phyloP scores from a whole-genome alignment of 1,139 yeast species.

The Pichia sp. region DNA sequence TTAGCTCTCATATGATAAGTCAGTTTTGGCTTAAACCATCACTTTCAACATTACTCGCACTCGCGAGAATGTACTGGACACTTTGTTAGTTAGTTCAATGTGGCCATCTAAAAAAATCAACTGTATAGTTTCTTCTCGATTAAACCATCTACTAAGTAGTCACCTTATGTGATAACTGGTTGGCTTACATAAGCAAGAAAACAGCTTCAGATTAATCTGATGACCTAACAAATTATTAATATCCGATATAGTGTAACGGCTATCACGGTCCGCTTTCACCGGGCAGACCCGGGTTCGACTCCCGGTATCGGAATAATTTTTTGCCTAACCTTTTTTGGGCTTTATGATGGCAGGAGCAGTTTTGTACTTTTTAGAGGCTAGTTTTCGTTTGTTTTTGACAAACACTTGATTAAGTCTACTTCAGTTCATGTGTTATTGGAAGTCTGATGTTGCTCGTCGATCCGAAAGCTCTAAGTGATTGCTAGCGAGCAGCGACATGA shows the following conservation, averaged over 20 bases:
- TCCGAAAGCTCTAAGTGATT: background rate
- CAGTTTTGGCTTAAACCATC: no score
- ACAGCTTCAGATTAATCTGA: background rate
- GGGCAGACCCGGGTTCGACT: conserved; percentile 74
- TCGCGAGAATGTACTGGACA: background rate
- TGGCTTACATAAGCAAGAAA: background rate
- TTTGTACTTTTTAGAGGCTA: background rate
- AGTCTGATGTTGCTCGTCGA: background rate
- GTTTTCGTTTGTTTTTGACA: background rate
- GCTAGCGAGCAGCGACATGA: background rate
- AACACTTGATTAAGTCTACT: background rate
- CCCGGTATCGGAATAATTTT: conserved; percentile 56
- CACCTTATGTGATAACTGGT: background rate
- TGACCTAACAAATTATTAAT: background rate
- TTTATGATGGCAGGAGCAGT: background rate
- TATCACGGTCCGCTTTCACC: conserved; percentile 72
- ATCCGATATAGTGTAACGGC: conserved; percentile 68
- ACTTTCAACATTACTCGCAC: background rate
- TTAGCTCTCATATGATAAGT: no score
- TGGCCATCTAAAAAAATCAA: no score
- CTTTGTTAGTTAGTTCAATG: no score
- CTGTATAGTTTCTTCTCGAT: background rate
- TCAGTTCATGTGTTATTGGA: background rate
- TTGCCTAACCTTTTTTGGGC: background rate
- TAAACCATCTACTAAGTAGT: background rate